Conservation (phyloP, 2,329 filamentous ascomycete genomes). For the Fusarium sublunatum region DNA sequence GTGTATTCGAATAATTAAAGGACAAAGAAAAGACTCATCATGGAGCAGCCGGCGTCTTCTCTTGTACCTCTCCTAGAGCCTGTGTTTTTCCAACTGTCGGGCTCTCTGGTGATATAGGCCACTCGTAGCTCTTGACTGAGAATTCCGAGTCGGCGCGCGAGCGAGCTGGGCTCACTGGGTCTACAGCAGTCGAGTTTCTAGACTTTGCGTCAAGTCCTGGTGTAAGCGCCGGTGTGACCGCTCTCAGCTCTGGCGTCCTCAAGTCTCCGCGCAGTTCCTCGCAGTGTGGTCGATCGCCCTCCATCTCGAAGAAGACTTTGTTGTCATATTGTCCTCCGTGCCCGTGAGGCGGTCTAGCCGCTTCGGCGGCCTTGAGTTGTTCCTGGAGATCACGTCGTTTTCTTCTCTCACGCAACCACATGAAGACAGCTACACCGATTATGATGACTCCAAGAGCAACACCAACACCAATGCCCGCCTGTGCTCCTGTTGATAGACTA, state of each 20-base stretch:
- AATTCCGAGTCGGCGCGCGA: constrained; percentile 1
- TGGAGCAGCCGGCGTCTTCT: not conserved
- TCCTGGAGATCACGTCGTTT: constrained; percentile 27
- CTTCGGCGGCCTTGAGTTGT: constrained; percentile 18
- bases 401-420: constrained; percentile 42
- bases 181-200: not conserved
- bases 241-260: constrained; percentile 38
- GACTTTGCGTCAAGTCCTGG: not conserved
- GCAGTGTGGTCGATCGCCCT: constrained; percentile 35
- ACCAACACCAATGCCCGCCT: constrained; percentile 40
- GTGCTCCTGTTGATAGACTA: constrained; percentile 26
- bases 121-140: constrained; percentile 5
- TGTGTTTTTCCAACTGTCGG: not conserved
- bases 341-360: not conserved
- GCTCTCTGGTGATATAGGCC: constrained; percentile 21
- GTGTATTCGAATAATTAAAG: not conserved
- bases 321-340: not conserved
- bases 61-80: not conserved
- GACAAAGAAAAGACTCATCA: not conserved
- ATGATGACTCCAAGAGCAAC: constrained; percentile 30
- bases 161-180: not conserved
- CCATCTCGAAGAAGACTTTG: constrained; percentile 38
- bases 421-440: constrained; percentile 22
- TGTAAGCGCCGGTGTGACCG: constrained; percentile 17
- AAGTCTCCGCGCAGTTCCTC: constrained; percentile 38